Base-by-base conservation (phyloP, 2,329 filamentous ascomycete genomes). In the Triangularia setosa region DNA sequence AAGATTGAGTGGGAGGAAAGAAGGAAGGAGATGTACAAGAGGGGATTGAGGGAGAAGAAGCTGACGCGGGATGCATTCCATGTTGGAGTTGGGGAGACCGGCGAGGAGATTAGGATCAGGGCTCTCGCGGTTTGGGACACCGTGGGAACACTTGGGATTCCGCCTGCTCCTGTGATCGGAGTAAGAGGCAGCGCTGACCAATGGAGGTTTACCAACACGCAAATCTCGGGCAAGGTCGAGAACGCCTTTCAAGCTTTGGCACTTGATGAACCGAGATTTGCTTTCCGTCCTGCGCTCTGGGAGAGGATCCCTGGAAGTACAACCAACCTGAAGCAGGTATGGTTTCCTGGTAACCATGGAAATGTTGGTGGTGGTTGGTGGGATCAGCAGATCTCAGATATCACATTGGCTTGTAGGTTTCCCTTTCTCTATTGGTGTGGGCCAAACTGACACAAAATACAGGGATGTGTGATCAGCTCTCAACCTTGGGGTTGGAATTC, bases 271-370 rank as follows among this genome's bases (percentile, higher is more conserved):
- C 78, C 78, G 33, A 75, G 81, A 35, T 72, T 69, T n/a, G 72
- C 72, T 16, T 81, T 80, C 66, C 63, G 71, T 0, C 79, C 79
- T 4, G 75, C 79, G 0, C 64, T 81, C n/a, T 81, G 79, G 79
- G 75, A 79, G 63, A 72, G 72, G 2, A 56, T 73, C 9, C 69
- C 71, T 2, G 70, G 67, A 7, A 74, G 72, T 66, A 64, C 64
- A 52, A 75, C 75, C 0, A 67, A 72, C 24, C 69, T 77, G 5
- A 73, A 72, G 65, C 75, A 77, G 68, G 73, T 75, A 14, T 85
- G 83, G 83, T 90, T 90, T 71, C 83, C 86, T 0, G 87, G 87
- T 11, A 81, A 80, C 60, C 87, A 90, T 71, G 83, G 82, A 8
- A 85, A 88, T 67, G 83, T 87, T 48, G 86, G 86, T 23, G 86